phyloP scores from a whole-genome alignment of 805 yeast species.

The Candida oleophila region DNA sequence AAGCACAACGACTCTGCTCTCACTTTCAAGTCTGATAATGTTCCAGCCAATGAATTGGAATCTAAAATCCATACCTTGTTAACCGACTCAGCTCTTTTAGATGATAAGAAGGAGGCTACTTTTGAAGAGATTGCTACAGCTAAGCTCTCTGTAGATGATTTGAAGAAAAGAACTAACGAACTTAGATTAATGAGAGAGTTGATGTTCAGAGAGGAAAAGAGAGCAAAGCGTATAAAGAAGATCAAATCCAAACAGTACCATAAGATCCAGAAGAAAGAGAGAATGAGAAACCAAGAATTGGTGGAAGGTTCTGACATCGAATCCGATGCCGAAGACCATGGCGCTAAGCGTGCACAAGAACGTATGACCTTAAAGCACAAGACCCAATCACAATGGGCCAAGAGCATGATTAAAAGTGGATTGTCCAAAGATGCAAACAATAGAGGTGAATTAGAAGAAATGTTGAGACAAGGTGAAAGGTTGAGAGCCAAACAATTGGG shows the following conservation, averaged over 20 bases:
- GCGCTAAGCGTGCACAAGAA: slow-evolving; percentile 78
- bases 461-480: slow-evolving; percentile 84
- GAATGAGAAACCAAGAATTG: slow-evolving; percentile 64
- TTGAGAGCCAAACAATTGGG: slow-evolving; percentile 74
- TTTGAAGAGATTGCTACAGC: slow-evolving; percentile 87
- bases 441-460: slow-evolving; percentile 89
- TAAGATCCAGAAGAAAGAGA: slow-evolving; percentile 81
- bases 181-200: slow-evolving; percentile 90
- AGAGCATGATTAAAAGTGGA: slow-evolving; percentile 84
- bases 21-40: slow-evolving; percentile 46
- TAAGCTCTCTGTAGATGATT: slow-evolving; percentile 75
- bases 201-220: slow-evolving; percentile 92
- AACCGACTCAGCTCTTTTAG: slow-evolving; percentile 62
- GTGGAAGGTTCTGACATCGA: slow-evolving; percentile 61
- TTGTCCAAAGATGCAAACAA: slow-evolving; percentile 82
- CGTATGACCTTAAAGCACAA: slow-evolving; percentile 91
- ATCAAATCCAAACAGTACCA: slow-evolving; percentile 90
- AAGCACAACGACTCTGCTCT: slow-evolving; percentile 48
- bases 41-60: slow-evolving; percentile 63
- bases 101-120: slow-evolving; percentile 73
- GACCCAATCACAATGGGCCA: slow-evolving; percentile 87
- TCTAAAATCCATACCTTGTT: slow-evolving; percentile 59
- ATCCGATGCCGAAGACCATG: slow-evolving; percentile 59
- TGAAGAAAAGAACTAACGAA: slow-evolving; percentile 74
- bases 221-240: slow-evolving; percentile 88